These are phyloP conservation scores for Strigomonas galati DNA, from an alignment of 208 protist genomes.

Conservation along the genomic window DNA sequence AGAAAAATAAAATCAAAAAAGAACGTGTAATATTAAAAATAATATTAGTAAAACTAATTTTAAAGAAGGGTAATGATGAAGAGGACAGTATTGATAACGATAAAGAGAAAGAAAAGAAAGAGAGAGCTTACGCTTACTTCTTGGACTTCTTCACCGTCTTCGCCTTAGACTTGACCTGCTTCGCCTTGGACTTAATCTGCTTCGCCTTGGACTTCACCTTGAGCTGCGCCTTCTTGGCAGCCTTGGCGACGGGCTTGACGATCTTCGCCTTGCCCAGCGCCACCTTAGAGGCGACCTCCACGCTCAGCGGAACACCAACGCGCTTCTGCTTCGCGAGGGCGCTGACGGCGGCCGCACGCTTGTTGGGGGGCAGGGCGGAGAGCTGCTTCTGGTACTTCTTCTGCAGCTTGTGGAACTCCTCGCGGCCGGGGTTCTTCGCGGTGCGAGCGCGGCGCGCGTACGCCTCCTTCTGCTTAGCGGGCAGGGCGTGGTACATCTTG, in stretches of 20 bases:
- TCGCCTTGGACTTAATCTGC: neutral
- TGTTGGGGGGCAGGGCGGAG: neutral
- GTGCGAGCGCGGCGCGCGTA: no score
- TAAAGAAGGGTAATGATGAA: no score
- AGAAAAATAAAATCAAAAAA: slow-evolving; percentile 13
- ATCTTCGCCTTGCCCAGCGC: slow-evolving; percentile 1
- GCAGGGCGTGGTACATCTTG: no score
- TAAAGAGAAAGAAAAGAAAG: slow-evolving; percentile 7
- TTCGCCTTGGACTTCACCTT: slow-evolving; percentile 6
- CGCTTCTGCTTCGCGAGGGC: neutral
- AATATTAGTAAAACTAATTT: no score
- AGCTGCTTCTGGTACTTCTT: neutral
- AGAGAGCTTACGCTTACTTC: slow-evolving; percentile 7
- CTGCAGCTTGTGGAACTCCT: neutral
- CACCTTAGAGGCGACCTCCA: neutral
- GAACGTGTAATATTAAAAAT: no score
- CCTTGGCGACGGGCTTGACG: neutral
- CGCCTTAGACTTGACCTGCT: neutral
- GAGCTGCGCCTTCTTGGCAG: slow-evolving; percentile 3
- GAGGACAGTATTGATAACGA: no score
- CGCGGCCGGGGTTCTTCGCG: neutral
- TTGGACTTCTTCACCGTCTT: slow-evolving; percentile 12
- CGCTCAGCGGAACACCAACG: neutral
- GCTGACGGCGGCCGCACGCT: slow-evolving; percentile 1
- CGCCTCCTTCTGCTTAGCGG: no score